Conservation (phyloP, 495 filamentous ascomycete species). For the Lasiosphaeriaceae sp. region DNA sequence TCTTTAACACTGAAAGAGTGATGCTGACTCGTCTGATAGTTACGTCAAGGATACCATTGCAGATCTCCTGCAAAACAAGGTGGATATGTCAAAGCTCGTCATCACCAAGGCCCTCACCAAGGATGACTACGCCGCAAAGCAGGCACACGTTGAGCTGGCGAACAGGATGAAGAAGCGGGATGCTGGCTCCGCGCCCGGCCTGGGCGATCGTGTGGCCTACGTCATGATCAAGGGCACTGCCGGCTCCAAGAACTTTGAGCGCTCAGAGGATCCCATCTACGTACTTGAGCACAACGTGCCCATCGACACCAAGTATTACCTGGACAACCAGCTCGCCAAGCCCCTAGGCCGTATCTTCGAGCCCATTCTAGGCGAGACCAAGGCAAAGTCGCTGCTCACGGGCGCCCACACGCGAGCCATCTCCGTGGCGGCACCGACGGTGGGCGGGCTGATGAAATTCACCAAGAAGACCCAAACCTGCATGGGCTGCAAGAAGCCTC, state of each 20-base stretch:
- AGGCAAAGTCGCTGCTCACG: conserved; percentile 72
- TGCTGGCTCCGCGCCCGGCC: conserved; percentile 84
- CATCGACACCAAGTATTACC: conserved; percentile 98
- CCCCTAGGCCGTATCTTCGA: conserved; percentile 95
- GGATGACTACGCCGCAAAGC: conserved; percentile 73
- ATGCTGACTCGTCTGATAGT: conserved; percentile 43
- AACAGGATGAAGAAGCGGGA: conserved; percentile 96
- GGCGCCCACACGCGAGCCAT: conserved; percentile 93
- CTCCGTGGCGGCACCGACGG: conserved; percentile 78
- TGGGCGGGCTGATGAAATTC: conserved; percentile 97
- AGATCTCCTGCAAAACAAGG: conserved; percentile 91
- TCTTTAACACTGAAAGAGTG: not conserved
- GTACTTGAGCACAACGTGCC: conserved; percentile 97
- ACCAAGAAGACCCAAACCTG: conserved; percentile 95
- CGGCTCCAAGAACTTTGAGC: conserved; percentile 89
- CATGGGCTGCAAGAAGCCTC: conserved; percentile 97
- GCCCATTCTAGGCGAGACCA: conserved; percentile 89
- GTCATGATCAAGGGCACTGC: conserved; percentile 92
- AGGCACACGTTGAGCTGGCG: conserved; percentile 92
- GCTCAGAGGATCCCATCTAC: conserved; percentile 92
- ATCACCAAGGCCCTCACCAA: conserved; percentile 97
- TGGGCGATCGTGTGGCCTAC: conserved; percentile 96
- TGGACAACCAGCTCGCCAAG: conserved; percentile 96
- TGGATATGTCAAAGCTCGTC: conserved; percentile 98
- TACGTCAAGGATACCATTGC: conserved; percentile 97